A percentile compares a stretch with the other conserved stretches of the same genome.
These are phyloP conservation scores for Lyophyllum atratum DNA, from an alignment of 768 basidiomycete species.

Conservation along the genomic window DNA sequence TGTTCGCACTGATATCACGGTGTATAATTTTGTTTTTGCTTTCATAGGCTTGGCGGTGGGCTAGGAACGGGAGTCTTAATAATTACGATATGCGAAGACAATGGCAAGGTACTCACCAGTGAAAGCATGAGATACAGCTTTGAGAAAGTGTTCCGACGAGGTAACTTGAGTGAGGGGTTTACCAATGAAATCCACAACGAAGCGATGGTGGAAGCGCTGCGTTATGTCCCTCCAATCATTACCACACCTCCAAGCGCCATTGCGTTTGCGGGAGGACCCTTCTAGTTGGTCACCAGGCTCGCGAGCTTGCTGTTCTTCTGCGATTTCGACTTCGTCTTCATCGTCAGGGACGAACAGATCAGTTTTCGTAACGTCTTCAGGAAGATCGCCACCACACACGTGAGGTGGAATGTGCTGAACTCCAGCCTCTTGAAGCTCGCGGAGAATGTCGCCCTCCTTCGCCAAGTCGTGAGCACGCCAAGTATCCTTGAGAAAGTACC, in stretches of 20 bases:
- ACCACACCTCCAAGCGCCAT: constrained; percentile 16
- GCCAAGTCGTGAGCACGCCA: constrained; percentile 20
- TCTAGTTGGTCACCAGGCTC: not conserved
- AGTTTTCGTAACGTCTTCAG: constrained; percentile 17
- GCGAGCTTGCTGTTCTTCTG: not conserved
- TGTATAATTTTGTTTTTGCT: constrained; percentile 6
- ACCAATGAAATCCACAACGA: constrained; percentile 20
- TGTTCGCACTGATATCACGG: constrained; percentile 10
- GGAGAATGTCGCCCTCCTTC: constrained; percentile 23
- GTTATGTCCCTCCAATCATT: not conserved
- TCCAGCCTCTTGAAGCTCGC: constrained; percentile 1
- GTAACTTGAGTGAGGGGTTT: constrained; percentile 9
- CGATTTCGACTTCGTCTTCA: not conserved
- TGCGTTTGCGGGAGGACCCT: not conserved
- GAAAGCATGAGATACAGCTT: constrained; percentile 23
- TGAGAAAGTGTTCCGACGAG: constrained; percentile 19
- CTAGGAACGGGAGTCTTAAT: not conserved
- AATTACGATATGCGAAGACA: not conserved
- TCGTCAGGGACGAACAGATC: not conserved
- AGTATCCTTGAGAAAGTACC: too few relatives aligned
- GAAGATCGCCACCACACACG: constrained; percentile 31
- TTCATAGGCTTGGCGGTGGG: constrained; percentile 10
- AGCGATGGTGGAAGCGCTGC: constrained; percentile 22
- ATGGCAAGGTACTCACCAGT: constrained; percentile 14
- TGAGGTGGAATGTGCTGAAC: constrained; percentile 26